Base-by-base conservation (phyloP, 805 yeast species). In the Yamadazyma philogaea region DNA sequence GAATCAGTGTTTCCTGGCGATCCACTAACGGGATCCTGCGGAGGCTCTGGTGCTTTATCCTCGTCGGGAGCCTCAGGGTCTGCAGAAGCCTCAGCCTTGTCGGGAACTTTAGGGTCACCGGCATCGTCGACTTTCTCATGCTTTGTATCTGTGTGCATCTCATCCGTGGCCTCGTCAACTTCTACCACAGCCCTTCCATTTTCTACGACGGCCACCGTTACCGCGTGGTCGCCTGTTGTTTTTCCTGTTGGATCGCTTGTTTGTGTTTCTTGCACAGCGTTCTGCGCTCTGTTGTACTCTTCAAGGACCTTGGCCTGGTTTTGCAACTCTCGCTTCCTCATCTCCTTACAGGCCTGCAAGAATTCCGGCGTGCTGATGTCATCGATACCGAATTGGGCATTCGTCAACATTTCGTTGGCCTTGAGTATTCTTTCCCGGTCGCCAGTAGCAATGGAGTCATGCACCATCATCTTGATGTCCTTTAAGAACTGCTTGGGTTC, bases 381-480 rank as follows among this genome's bases (percentile, higher is more conserved):
- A 53, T 93, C 99, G 40, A 93, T 76, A 5, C 95, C 95, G 58
- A 93, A 95, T 61, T 89, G 96, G 0, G 96, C 96, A 64, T 93
- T 90, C 10, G 97, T 95, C 57, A 78, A 78, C 98, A 93, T 90
- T 60, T 93, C 99, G 43, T 91, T 85, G 0, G 98, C 96, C 56
- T 77, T 78, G 48, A 79, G 60, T 4, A 84, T 68, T 41, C 96
- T 72, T 45, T 93, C 99, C 34, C 98, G 74, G 51, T 91, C 98
- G 0, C 87, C 87, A 2, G 75, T 64, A 0, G 81, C 78, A 26
- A 75, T 71, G 0, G 95, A 77, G 66, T 93, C 99, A 26, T 73
- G 73, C 34, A 86, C 82, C 30, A 93, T 91, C 79, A 85, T 75
- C 55, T 83, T 88, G 34, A 93, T 76, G 57, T 93, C 99, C 50